Conservation (phyloP, 768 basidiomycete genomes). For the Psilocybe cubensis region DNA sequence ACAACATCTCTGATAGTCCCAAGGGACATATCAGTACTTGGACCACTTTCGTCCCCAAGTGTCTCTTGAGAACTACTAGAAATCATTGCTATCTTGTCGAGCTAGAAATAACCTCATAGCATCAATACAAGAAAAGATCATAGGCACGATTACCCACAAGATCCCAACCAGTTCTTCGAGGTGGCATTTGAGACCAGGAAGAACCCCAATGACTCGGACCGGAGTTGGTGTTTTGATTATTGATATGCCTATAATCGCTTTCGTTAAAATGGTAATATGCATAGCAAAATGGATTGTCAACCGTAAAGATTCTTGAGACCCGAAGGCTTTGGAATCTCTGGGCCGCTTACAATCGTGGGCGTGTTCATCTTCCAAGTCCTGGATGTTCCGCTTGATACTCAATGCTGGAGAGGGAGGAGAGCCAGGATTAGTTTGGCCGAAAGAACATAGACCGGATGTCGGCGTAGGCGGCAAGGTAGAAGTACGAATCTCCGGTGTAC, state of each 20-base stretch:
- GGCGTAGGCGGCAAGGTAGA: constrained; percentile 3
- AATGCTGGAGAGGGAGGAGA: neutral
- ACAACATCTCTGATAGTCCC: neutral
- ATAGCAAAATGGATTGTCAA: no score
- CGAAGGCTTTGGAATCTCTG: neutral
- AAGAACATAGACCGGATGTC: neutral
- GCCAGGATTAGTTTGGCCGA: neutral
- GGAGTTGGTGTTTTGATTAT: no score
- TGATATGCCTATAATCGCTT: no score
- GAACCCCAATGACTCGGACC: no score
- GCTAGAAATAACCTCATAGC: neutral
- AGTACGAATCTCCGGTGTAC: constrained; percentile 1
- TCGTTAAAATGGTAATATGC: no score
- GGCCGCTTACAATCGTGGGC: neutral
- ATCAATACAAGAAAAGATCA: neutral
- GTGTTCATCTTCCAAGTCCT: neutral
- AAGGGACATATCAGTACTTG: neutral
- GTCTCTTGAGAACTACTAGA: neutral
- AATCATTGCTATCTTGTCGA: neutral
- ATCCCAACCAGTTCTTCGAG: neutral
- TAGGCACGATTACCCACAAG: neutral
- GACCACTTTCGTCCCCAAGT: neutral
- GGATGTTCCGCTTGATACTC: neutral
- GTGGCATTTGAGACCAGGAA: no score
- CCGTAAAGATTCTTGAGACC: constrained; percentile 1